Conservation (phyloP, 805 yeast species). For the Nakazawaea ernobii region DNA sequence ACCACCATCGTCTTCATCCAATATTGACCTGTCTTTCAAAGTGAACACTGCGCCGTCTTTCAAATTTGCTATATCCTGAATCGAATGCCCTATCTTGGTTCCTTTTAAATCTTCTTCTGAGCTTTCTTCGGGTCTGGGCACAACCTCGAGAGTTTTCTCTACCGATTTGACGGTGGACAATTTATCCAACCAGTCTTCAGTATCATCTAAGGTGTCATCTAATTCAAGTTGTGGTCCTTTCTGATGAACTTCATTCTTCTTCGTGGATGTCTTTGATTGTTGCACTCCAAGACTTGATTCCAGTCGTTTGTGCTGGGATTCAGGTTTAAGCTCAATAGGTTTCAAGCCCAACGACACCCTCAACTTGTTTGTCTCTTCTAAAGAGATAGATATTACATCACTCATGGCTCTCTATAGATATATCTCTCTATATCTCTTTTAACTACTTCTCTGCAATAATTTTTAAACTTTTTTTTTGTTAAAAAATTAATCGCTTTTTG, state of each 20-base stretch:
- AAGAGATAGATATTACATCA: conserved; percentile 22
- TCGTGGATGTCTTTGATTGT: conserved; percentile 14
- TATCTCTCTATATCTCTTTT: conserved; percentile 11
- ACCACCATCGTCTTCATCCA: conserved; percentile 28
- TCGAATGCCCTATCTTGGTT: conserved; percentile 39
- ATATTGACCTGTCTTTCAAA: conserved; percentile 41
- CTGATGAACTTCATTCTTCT: conserved; percentile 19
- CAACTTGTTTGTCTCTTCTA: conserved; percentile 54
- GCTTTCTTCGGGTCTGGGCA: conserved; percentile 13
- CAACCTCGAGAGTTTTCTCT: conserved; percentile 5
- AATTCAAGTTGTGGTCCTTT: conserved; percentile 21
- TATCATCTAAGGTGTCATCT: conserved; percentile 22
- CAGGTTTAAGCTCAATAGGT: conserved; percentile 32
- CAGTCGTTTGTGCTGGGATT: not conserved
- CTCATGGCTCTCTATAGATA: conserved; percentile 7
- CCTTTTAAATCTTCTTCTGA: conserved; percentile 27
- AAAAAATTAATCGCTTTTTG: too few relatives aligned
- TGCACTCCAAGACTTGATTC: not conserved
- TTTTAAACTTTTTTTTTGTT: not conserved
- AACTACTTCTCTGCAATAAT: not conserved
- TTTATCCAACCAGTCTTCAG: conserved; percentile 37
- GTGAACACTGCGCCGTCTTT: conserved; percentile 46
- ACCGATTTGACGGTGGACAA: conserved; percentile 20
- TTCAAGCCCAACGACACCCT: conserved; percentile 47
- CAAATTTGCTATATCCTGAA: conserved; percentile 31